Evolutionary conservation across 1,284 basidiomycete species (phyloP), one percentile per base, ranked within the genome.

Genomic region (Boletus smithii): DNA sequence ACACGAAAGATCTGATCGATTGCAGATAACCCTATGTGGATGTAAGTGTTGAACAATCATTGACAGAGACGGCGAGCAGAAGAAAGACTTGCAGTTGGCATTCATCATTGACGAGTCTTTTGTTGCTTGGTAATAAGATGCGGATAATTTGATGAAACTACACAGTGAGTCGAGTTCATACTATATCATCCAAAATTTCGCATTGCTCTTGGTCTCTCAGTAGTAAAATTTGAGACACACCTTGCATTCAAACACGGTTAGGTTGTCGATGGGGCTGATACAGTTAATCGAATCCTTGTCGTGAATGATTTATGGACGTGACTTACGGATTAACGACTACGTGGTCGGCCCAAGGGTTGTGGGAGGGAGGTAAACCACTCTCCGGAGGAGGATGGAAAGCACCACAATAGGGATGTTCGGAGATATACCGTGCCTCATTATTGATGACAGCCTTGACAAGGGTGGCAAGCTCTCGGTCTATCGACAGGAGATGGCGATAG

Each of bases 231-330:
- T 3, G 27, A 32, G 20, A 42, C 50, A 42, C 47, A 82, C 84
- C 73, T 88, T 88, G 79, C 85, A 88, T 62, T 88, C 86, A 55
- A 84, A 88, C 0, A 88, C 86, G 0, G 77, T 82, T 50, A 73
- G 71, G 48, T 84, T 80, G 54, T 87, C 68, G 23, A 88, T 76
- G 8, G 84, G 82, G 3, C 83, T 86, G 47, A 36, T 29, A 46
- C 11, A 17, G 30, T 30, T 17, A 7, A 16, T 50, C 13, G 45
- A 20, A 10, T 18, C 14, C 29, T 27, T n/a, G 8, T 31, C 9
- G 2, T 31, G 5, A 43, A 34, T 8, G n/a, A 8, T n/a, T 11
- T 31, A 30, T 20, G 24, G 3, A 37, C 13, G 14, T 10, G 9
- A 64, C 81, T 64, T 57, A 85, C 84, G 85, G 85, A 59, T 83